phyloP scores from a whole-genome alignment of 148 eudicot species.

The Limonium bicolor region DNA sequence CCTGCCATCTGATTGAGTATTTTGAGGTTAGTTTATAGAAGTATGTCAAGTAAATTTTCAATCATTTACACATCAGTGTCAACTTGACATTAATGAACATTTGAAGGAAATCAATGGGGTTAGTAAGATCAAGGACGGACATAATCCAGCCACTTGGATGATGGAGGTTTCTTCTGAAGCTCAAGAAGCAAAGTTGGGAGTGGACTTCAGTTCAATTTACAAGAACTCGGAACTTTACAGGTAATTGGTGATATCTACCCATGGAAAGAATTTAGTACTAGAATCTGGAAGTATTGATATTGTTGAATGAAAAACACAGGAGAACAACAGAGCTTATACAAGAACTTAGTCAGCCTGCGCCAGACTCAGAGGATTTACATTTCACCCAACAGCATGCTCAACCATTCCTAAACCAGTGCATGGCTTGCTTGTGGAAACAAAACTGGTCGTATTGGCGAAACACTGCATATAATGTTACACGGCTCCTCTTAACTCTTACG shows the following conservation, averaged over 20 bases:
- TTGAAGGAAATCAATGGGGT: constrained; percentile 27
- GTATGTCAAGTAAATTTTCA: background rate
- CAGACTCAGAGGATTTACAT: background rate
- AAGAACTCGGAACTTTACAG: constrained; percentile 25
- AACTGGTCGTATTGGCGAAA: constrained; percentile 9
- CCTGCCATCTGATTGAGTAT: constrained; percentile 8
- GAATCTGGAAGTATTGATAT: background rate
- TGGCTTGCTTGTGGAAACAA: constrained; percentile 12
- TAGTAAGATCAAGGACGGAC: constrained; percentile 28
- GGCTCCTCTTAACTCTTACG: background rate
- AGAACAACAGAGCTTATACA: constrained; percentile 4
- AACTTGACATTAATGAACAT: background rate
- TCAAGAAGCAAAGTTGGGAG: constrained; percentile 17
- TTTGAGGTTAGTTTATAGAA: constrained; percentile 7
- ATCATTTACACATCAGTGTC: background rate
- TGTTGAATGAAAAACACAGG: constrained; percentile 2
- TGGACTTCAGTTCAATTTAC: constrained; percentile 26
- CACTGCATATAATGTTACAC: constrained; percentile 3
- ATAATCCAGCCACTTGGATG: constrained; percentile 60
- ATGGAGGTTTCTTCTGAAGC: constrained; percentile 32
- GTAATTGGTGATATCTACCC: background rate
- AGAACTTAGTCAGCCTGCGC: background rate
- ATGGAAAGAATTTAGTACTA: background rate
- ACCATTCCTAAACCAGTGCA: background rate
- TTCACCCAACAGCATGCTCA: constrained; percentile 3